Conservation (phyloP, 495 filamentous ascomycete species). For the Penicillium cinerascens region DNA sequence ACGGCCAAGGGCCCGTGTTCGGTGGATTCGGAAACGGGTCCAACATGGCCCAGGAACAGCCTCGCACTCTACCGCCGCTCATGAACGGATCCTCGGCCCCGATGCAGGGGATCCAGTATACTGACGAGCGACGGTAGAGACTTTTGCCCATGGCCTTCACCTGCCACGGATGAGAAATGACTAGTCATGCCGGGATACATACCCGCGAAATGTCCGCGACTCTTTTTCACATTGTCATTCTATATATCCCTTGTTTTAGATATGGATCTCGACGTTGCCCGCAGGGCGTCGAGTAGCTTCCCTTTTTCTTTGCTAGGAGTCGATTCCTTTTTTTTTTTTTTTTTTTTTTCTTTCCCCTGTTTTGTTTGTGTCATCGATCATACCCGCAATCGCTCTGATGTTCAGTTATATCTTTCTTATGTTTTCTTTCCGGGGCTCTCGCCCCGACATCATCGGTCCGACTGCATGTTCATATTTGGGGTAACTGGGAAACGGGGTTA, state of each 20-base stretch:
- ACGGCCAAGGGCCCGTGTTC: conserved; percentile 36
- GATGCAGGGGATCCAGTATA: conserved; percentile 58
- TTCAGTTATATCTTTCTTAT: conserved; percentile 15
- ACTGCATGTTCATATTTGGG: conserved; percentile 16
- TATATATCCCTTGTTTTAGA: conserved; percentile 25
- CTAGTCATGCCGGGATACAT: conserved; percentile 23
- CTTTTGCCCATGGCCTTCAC: conserved; percentile 2
- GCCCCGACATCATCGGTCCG: conserved; percentile 4
- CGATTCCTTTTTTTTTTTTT: conserved; percentile 3
- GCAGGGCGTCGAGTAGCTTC: not conserved
- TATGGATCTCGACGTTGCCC: conserved; percentile 7
- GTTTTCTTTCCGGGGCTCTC: not conserved
- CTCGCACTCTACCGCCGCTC: conserved; percentile 50
- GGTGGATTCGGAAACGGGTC: conserved; percentile 32
- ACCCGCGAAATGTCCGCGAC: conserved; percentile 15
- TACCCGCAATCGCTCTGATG: conserved; percentile 22
- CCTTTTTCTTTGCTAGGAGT: conserved; percentile 8
- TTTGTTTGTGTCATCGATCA: conserved; percentile 20
- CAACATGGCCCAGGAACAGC: conserved; percentile 39
- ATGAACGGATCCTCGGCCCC: conserved; percentile 49
- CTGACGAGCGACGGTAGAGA: conserved; percentile 45
- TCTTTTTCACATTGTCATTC: conserved; percentile 18
- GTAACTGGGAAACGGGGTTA: conserved; percentile 6
- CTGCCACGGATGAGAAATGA: conserved; percentile 27
- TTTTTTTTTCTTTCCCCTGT: not conserved